Evolutionary conservation across 2,329 filamentous ascomycete species (phyloP), one percentile per base, ranked within the genome.

Genomic region (Sarocladium oryzae): DNA sequence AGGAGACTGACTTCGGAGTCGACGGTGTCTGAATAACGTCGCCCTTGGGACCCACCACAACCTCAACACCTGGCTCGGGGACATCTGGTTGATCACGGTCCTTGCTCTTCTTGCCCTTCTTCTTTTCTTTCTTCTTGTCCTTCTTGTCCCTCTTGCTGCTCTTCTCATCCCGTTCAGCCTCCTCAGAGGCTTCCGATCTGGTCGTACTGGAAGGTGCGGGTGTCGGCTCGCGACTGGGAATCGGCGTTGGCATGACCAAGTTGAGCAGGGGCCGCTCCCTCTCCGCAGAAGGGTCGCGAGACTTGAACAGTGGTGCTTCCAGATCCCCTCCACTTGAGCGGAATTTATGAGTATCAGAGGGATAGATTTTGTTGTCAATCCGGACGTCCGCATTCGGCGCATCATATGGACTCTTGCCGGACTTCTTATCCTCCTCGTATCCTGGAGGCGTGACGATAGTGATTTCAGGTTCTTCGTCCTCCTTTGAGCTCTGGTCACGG

Each of bases 351-450:
- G 81, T 63, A 26, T 84, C 76, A 36, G 63, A 63, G 4, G 82
- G 82, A 50, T 73, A 69, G 54, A 84, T 72, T 54, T 77, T 66
- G 57, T 82, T 76, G 60, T 85, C 81, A 53, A 84, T 77, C 49
- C 69, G 71, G 50, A 85, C 80, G 61, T 85, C 82, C n/a, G 82
- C 82, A 58, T 85, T 72, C 2, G 82, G 82, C 7, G 66, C 76
- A 55, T 77, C 78, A 52, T 78, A 85, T 8, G 65, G 73, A 51
- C 71, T 74, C 63, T 75, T 76, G 36, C 71, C 70, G 3, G 55
- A 50, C 52, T 60, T 62, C 4, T 70, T 65, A 28, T 74, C 69
- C 69, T 75, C 74, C 26, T 49, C 46, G 13, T 53, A 51, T 52
- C 73, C 72, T 18, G 79, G 79, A 10, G 81, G 79, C 2, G 78